Percentiles rank a stretch among this genome's conserved stretches.
Conservation (phyloP, 495 filamentous ascomycete species). For the Podospora pseudoanserina region DNA sequence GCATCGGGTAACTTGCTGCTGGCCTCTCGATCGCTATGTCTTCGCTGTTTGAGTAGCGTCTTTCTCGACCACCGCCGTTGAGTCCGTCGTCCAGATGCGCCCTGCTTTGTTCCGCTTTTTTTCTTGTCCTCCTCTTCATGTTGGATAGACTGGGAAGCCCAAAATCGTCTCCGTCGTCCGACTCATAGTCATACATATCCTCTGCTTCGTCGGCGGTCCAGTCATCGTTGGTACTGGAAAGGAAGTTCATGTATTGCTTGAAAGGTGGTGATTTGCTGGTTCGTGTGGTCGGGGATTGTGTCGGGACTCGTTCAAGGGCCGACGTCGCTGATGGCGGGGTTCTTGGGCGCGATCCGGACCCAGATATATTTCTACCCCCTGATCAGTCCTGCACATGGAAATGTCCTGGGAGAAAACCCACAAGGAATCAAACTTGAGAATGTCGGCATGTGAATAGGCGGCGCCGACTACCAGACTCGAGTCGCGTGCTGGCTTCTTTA, state of each 20-base stretch:
- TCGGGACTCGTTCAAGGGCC: conserved; percentile 34
- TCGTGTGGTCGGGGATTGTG: conserved; percentile 56
- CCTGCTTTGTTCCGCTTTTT: conserved; percentile 43
- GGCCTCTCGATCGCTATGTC: conserved; percentile 90
- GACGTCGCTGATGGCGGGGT: conserved; percentile 46
- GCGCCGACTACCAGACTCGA: conserved; percentile 83
- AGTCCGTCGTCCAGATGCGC: conserved; percentile 16
- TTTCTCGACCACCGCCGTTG: conserved; percentile 21
- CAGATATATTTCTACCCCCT: conserved; percentile 38
- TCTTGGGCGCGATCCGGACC: conserved; percentile 45
- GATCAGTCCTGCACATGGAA: conserved; percentile 17
- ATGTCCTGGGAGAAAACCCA: conserved; percentile 32
- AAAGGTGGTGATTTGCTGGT: conserved; percentile 57
- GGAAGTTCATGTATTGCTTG: conserved; percentile 69
- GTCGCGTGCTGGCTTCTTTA: conserved; percentile 59
- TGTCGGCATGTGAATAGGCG: conserved; percentile 93
- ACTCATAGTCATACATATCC: conserved; percentile 68
- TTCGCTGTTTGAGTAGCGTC: conserved; percentile 67
- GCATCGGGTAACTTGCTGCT: conserved; percentile 79
- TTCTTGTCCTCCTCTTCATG: conserved; percentile 68
- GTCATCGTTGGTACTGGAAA: conserved; percentile 69
- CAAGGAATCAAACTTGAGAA: conserved; percentile 79
- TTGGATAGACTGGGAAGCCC: conserved; percentile 85
- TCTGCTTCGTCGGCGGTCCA: conserved; percentile 68
- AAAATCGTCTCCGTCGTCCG: conserved; percentile 87